phyloP scores from a whole-genome alignment of 2,329 filamentous ascomycete genomes.

The Lachnellula suecica region DNA sequence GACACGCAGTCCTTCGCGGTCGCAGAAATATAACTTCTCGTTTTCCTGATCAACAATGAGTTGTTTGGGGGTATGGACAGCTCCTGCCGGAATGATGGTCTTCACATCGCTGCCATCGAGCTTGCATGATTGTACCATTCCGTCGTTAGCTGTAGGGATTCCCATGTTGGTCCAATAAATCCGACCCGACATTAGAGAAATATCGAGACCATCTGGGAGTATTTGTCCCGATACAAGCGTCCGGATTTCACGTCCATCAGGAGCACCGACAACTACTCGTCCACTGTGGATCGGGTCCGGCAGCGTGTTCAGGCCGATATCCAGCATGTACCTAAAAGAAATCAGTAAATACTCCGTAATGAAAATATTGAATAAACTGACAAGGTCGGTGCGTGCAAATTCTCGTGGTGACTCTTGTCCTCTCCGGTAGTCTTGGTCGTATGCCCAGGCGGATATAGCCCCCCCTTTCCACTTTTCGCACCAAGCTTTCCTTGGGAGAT shows the following conservation, averaged over 20 bases:
- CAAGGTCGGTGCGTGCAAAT: no score
- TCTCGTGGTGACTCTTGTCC: no score
- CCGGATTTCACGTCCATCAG: no score
- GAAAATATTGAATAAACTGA: no score
- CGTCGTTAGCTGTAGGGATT: conserved; percentile 21
- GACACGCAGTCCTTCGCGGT: conserved; percentile 44
- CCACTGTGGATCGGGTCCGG: no score
- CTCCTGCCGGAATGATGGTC: conserved; percentile 42
- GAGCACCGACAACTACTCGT: no score
- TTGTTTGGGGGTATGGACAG: conserved; percentile 50
- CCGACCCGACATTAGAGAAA: conserved; percentile 32
- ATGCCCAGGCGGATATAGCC: conserved; percentile 18
- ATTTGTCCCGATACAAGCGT: no score
- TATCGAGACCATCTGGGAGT: conserved; percentile 46
- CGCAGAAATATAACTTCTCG: conserved; percentile 39
- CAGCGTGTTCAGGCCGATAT: no score
- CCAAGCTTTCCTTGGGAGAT: conserved; percentile 29
- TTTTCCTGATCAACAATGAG: conserved; percentile 27
- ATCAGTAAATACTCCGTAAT: no score
- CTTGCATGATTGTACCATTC: conserved; percentile 24
- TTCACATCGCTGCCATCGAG: conserved; percentile 47
- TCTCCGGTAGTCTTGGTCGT: no score
- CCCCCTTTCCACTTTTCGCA: conserved; percentile 32
- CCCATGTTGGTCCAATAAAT: conserved; percentile 55
- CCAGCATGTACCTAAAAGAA: no score